Base-by-base conservation (phyloP, 352 stramenopile species). In the Pythium apleroticum region DNA sequence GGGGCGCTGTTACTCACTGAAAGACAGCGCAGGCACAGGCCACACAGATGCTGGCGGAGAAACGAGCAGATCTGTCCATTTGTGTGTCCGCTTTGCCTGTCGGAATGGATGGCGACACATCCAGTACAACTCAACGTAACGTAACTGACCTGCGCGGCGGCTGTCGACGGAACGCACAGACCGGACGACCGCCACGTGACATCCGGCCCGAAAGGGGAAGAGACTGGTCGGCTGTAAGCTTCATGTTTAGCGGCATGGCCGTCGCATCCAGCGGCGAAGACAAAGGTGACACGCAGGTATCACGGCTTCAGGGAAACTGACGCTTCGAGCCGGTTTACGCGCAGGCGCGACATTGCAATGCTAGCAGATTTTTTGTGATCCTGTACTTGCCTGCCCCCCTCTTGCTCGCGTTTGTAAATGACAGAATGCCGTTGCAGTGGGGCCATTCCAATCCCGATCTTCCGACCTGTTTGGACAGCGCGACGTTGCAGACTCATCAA, bases 41-140 rank as follows among this genome's bases (percentile, higher is more conserved):
- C 59, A 54, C 27, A 65, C 59, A 65, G 50, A 65, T 65, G 50
- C 59, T 59, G 24, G 3, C 6, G 49, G 27, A 59, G 49, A 59
- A 65, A 39, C 8, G 15, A 25, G 14, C n/a, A 11, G 19, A 49
- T 49, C 41, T 22, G n/a, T 49, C 41, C 19, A 11, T 50, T 4
- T 41, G 35, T 19, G 35, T 41, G 35, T 41, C 35, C 14, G 11
- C 35, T 41, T 41, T 41, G 35, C 12, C 35, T 50, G 43, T 9
- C n/a, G 35, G 35, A 41, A 41, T 41, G 43, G 22, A 15, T 50
- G 43, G 11, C 19, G 39, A 46, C 14, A 46, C 39, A 24, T n/a
- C 14, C n/a, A n/a, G n/a, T n/a, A n/a, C n/a, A n/a, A n/a, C n/a
- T n/a, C n/a, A n/a, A n/a, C n/a, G n/a, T n/a, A n/a, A n/a, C n/a